These are phyloP conservation scores for Sporothrix variecibatus DNA, from an alignment of 2,329 filamentous ascomycete species.

Conservation along the genomic window DNA sequence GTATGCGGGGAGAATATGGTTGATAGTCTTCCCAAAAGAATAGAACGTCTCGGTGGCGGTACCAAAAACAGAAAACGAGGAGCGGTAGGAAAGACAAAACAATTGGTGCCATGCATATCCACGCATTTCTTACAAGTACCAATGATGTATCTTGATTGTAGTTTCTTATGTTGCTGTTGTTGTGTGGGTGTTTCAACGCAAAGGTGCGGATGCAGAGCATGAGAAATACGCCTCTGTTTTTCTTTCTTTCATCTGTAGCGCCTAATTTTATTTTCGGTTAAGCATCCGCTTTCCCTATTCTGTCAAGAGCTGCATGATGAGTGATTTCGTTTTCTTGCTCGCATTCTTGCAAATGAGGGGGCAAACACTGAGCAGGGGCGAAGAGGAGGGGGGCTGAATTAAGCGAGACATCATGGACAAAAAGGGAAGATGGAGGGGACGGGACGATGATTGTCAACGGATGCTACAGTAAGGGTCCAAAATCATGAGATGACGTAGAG, in stretches of 20 bases:
- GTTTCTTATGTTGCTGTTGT: neutral
- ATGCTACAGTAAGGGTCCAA: neutral
- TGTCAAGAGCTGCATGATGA: neutral
- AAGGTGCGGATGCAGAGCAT: neutral
- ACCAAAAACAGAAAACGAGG: neutral
- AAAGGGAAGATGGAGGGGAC: neutral
- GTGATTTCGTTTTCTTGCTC: neutral
- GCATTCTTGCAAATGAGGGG: constrained; percentile 1
- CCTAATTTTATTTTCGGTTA: neutral
- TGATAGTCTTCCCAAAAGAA: neutral
- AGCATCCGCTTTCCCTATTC: neutral
- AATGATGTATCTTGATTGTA: neutral
- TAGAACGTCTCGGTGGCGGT: neutral
- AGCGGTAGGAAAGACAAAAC: neutral
- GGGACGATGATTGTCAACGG: neutral
- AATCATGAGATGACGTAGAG: neutral
- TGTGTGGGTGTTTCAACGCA: neutral
- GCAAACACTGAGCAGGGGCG: neutral
- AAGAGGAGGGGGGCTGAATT: neutral
- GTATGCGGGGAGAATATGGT: neutral
- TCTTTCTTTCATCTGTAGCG: neutral
- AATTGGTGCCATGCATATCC: neutral
- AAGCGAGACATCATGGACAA: constrained; percentile 7
- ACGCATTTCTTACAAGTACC: neutral
- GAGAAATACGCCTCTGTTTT: neutral